A percentile compares a stretch with the other conserved stretches of the same genome.
phyloP scores from a whole-genome alignment of 345 rosid species.

The Lenwebbia sp. region DNA sequence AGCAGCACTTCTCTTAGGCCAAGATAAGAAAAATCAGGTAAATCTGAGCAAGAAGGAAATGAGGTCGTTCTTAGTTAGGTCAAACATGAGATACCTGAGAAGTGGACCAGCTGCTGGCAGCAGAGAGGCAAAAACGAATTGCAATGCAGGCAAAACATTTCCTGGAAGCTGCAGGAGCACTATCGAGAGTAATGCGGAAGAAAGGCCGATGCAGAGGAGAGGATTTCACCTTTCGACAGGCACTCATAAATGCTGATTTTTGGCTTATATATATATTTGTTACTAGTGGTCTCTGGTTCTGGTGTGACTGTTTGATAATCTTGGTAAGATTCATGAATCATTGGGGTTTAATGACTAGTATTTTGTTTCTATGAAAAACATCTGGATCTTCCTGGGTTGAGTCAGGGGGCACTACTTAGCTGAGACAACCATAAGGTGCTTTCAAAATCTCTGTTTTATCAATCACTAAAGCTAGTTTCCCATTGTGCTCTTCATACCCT shows the following conservation, averaged over 20 bases:
- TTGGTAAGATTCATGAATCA: constrained; percentile 65
- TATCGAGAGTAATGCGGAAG: constrained; percentile 43
- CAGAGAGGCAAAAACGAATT: constrained; percentile 34
- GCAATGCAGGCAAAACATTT: constrained; percentile 34
- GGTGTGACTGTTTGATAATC: constrained; percentile 61
- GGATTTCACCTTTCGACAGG: constrained; percentile 62
- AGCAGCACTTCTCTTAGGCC: constrained; percentile 21
- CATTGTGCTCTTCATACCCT: neutral
- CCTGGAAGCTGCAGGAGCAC: constrained; percentile 51
- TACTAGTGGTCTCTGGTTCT: constrained; percentile 60
- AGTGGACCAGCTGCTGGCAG: constrained; percentile 32
- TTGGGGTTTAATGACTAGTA: constrained; percentile 44
- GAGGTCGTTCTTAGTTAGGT: constrained; percentile 54
- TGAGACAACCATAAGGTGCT: constrained; percentile 47
- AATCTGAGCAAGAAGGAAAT: constrained; percentile 5
- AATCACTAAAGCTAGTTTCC: neutral
- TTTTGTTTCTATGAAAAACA: constrained; percentile 67
- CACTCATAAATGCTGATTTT: constrained; percentile 54
- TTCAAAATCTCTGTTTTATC: neutral
- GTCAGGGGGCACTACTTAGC: constrained; percentile 83
- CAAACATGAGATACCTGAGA: constrained; percentile 41
- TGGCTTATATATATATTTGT: constrained; percentile 56
- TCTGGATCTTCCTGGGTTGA: constrained; percentile 78
- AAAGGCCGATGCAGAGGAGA: constrained; percentile 59
- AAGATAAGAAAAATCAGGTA: constrained; percentile 14